Percentiles rank a stretch among this genome's conserved stretches.
Conservation (phyloP, 768 basidiomycete genomes). For the Leccinum longicurvipes region DNA sequence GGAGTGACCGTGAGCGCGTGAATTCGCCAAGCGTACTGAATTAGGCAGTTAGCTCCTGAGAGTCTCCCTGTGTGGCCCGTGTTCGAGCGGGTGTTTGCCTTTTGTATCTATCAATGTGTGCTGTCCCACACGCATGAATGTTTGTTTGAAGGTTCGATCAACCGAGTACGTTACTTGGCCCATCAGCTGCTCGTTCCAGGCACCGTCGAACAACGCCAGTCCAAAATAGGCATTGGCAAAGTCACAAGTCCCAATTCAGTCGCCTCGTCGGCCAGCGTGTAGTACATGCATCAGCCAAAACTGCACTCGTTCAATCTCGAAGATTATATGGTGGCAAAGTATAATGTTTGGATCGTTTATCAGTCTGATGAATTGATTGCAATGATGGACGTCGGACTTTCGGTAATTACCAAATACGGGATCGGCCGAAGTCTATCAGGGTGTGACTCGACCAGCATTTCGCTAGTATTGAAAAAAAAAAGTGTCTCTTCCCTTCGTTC, state of each 20-base stretch:
- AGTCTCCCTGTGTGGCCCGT: neutral
- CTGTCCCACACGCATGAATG: neutral
- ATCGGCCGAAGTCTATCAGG: conserved; percentile 26
- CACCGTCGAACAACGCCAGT: too few species aligned
- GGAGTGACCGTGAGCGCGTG: neutral
- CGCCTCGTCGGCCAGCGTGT: too few species aligned
- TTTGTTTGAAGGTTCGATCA: neutral
- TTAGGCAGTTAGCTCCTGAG: neutral
- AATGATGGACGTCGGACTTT: conserved; percentile 19
- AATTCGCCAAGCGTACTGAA: neutral
- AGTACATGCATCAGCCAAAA: too few species aligned
- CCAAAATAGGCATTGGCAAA: too few species aligned
- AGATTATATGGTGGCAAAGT: too few species aligned
- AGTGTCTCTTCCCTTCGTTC: conserved; percentile 7
- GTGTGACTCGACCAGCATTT: conserved; percentile 20
- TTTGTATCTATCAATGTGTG: neutral
- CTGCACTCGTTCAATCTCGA: neutral
- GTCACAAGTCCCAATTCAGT: too few species aligned
- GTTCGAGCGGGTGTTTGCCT: neutral
- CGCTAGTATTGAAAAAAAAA: conserved; percentile 12
- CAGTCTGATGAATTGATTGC: too few species aligned
- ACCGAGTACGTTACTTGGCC: too few species aligned
- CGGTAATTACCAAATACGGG: conserved; percentile 16
- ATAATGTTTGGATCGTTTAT: too few species aligned
- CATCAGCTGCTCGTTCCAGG: too few species aligned